Percentiles rank a stretch among this genome's conserved stretches.
Evolutionary conservation across 352 stramenopile species (phyloP).

Genomic region (Pythium sukuiense): DNA sequence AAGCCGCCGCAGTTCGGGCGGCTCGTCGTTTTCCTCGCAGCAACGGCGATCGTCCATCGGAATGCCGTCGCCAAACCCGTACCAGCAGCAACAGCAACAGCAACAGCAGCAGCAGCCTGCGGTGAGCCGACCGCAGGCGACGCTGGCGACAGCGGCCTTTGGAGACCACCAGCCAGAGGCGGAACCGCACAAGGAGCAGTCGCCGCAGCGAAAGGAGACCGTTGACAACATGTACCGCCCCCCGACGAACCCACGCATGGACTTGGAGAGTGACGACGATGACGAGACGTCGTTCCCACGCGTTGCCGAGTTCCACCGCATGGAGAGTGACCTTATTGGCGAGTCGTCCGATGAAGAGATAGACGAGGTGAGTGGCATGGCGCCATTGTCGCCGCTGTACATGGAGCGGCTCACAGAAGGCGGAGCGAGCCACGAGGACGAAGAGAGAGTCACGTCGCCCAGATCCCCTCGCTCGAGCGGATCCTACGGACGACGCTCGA

Average conservation of each 20-base stretch:
- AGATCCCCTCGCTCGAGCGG: not conserved
- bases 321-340: constrained; percentile 32
- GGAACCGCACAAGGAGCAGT: constrained; percentile 23
- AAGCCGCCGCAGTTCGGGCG: constrained; percentile 11
- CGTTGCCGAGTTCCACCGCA: constrained; percentile 28
- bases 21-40: constrained; percentile 6
- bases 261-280: constrained; percentile 30
- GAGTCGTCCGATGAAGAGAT: constrained; percentile 29
- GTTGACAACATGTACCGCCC: constrained; percentile 20
- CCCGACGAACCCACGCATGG: constrained; percentile 23
- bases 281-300: constrained; percentile 27
- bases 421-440: constrained; percentile 3
- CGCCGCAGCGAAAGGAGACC: constrained; percentile 18
- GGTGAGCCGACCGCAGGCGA: not conserved
- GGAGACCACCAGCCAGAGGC: constrained; percentile 23
- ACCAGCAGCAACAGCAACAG: constrained; percentile 1
- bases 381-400: constrained; percentile 16
- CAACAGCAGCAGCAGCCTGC: constrained; percentile 1
- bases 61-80: constrained; percentile 3
- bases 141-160: constrained; percentile 1
- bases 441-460: not conserved
- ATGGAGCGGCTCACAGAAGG: constrained; percentile 23
- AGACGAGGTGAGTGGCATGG: not conserved
- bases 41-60: constrained; percentile 14
- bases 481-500: not conserved